These are phyloP conservation scores for Fusarium proliferatum DNA, from an alignment of 2,329 filamentous ascomycete genomes.

Conservation along the genomic window DNA sequence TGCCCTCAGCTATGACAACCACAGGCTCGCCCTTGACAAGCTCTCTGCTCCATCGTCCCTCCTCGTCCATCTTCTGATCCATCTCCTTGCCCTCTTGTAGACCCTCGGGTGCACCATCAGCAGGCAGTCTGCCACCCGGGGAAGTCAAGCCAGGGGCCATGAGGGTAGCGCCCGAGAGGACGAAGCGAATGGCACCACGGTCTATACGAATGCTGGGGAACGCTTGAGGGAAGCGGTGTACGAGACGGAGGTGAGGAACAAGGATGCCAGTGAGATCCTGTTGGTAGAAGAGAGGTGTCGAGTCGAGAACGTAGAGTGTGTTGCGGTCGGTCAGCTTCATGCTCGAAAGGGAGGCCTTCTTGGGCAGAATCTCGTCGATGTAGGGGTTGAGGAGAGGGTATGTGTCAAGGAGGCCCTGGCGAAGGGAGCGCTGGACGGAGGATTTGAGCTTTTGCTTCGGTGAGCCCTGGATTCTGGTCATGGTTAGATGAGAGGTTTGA, in stretches of 20 bases:
- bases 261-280: slow-evolving; percentile 78
- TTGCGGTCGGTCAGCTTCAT: slow-evolving; percentile 94
- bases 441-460: slow-evolving; percentile 98
- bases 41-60: slow-evolving; percentile 72
- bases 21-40: slow-evolving; percentile 85
- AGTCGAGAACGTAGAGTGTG: slow-evolving; percentile 85
- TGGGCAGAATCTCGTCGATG: slow-evolving; percentile 95
- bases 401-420: slow-evolving; percentile 81
- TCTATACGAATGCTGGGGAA: slow-evolving; percentile 92
- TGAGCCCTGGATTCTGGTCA: slow-evolving; percentile 69
- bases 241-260: slow-evolving; percentile 86
- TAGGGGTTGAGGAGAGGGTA: slow-evolving; percentile 88
- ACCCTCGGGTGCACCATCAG: slow-evolving; percentile 52
- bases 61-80: slow-evolving; percentile 56
- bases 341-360: slow-evolving; percentile 89
- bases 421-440: slow-evolving; percentile 88
- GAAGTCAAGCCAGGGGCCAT: slow-evolving; percentile 96
- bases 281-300: slow-evolving; percentile 90
- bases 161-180: slow-evolving; percentile 89
- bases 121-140: slow-evolving; percentile 81
- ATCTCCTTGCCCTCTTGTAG: slow-evolving; percentile 57
- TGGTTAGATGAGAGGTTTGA: slow-evolving; percentile 33
- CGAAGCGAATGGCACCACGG: slow-evolving; percentile 95
- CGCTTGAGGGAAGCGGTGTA: slow-evolving; percentile 88
- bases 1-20: slow-evolving; percentile 91